Conservation (phyloP, 2,329 filamentous ascomycete genomes). For the Cytospora piceicola region DNA sequence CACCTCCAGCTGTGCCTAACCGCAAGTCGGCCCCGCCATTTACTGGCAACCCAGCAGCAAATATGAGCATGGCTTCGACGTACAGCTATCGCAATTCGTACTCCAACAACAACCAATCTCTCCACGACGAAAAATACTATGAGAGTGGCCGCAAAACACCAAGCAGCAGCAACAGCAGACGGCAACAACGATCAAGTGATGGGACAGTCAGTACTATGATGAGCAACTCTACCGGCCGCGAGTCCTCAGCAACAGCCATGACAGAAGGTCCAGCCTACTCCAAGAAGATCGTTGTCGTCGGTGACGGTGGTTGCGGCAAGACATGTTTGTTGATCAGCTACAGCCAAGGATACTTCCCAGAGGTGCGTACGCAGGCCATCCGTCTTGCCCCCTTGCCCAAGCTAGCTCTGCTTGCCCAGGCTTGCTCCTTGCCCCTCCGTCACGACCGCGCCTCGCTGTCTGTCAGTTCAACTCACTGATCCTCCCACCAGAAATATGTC, state of each 20-base stretch:
- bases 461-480: constrained; percentile 9
- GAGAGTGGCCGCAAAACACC: constrained; percentile 31
- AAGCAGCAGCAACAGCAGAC: constrained; percentile 43
- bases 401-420: background rate
- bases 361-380: constrained; percentile 64
- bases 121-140: constrained; percentile 47
- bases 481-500: constrained; percentile 88
- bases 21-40: constrained; percentile 28
- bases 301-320: constrained; percentile 97
- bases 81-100: constrained; percentile 60
- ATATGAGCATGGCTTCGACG: constrained; percentile 52
- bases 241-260: constrained; percentile 80
- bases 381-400: background rate
- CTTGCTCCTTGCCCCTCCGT: constrained; percentile 4
- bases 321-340: constrained; percentile 98
- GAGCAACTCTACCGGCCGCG: constrained; percentile 73
- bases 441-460: background rate
- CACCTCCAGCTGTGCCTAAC: constrained; percentile 22
- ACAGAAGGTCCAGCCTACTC: constrained; percentile 93
- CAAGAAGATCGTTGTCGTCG: constrained; percentile 99
- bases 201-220: constrained; percentile 86
- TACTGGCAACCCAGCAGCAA: constrained; percentile 29
- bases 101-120: constrained; percentile 46
- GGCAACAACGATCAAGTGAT: constrained; percentile 74
- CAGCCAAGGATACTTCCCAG: constrained; percentile 97